Evolutionary conservation across 352 stramenopile genomes (phyloP), one percentile per base, ranked within the genome.

Genomic region (Hyaloperonospora arabidopsidis): DNA sequence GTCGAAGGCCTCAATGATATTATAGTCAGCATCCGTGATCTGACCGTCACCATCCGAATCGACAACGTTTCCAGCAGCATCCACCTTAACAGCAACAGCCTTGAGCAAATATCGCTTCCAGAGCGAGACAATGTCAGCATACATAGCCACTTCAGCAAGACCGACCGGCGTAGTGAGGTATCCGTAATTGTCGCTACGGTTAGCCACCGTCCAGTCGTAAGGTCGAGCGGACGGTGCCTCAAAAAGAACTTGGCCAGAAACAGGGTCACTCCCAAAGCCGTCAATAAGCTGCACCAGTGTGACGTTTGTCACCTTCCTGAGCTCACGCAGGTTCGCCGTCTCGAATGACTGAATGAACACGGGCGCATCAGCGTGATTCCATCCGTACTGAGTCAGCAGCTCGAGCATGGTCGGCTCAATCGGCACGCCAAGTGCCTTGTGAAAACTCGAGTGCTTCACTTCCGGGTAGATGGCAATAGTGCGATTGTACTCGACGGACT

Each of bases 391-490:
- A 7, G 82, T 72, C 17, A 95, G 68, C 47, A 87, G 57, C 28
- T 74, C 68, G 5, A 96, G 59, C 49, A 96, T 62, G 39, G 81
- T 79, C 52, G 92, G 78, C 22, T 93, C 79, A 14, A 96, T 66
- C 13, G 82, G 72, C 6, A 95, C 59, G 1, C 80, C 74, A 0
- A 95, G 56, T 6, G 68, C 57, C 49, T 79, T 68, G 68, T 89
- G 68, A 64, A 87, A 87, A 45, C 68, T 91, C 53, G 76, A 79
- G 59, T 95, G 74, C 64, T 96, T 97, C 29, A 88, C 74, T 70
- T 97, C 88, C 2, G 77, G 73, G 63, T 96, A 96, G 48, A 97
- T 85, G 23, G 86, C 85, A 18, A 90, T 74, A 17, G 69, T 81
- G 43, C 74, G 72, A 28, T 73, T 74, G 40, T 73, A 71, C 44